phyloP scores from a whole-genome alignment of 495 filamentous ascomycete species.

The Aspergillus incahuasiensis region DNA sequence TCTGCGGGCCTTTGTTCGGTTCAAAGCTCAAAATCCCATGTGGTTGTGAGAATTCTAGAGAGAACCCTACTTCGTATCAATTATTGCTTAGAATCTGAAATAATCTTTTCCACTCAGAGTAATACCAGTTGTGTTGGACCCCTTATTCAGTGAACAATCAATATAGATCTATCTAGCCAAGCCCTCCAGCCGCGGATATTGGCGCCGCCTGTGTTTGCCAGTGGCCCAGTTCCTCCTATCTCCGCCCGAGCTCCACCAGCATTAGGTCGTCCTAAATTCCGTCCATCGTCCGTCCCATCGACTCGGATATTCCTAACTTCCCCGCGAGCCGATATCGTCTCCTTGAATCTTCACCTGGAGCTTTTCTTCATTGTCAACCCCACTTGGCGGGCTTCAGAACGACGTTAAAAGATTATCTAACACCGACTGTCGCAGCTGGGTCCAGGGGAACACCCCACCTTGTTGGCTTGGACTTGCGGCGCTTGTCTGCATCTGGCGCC shows the following conservation, averaged over 20 bases:
- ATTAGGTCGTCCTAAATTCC: background rate
- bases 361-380: background rate
- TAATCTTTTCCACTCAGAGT: background rate
- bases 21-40: no score
- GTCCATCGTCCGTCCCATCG: background rate
- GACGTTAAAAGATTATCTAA: background rate
- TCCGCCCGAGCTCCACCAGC: slow-evolving; percentile 12
- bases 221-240: background rate
- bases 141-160: background rate
- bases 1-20: no score
- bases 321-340: background rate
- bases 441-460: slow-evolving; percentile 18
- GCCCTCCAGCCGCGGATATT: background rate
- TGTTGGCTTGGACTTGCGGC: slow-evolving; percentile 14
- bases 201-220: slow-evolving; percentile 4
- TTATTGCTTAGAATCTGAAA: no score
- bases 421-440: slow-evolving; percentile 4
- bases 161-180: background rate
- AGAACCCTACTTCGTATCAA: no score
- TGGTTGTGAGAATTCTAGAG: no score
- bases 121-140: no score
- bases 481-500: slow-evolving; percentile 18
- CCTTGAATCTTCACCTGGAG: background rate
- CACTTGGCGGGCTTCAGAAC: background rate
- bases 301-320: background rate